Evolutionary conservation across 345 rosid genomes (phyloP), one percentile per base, ranked within the genome.

Genomic region (Syzygium aqueum): DNA sequence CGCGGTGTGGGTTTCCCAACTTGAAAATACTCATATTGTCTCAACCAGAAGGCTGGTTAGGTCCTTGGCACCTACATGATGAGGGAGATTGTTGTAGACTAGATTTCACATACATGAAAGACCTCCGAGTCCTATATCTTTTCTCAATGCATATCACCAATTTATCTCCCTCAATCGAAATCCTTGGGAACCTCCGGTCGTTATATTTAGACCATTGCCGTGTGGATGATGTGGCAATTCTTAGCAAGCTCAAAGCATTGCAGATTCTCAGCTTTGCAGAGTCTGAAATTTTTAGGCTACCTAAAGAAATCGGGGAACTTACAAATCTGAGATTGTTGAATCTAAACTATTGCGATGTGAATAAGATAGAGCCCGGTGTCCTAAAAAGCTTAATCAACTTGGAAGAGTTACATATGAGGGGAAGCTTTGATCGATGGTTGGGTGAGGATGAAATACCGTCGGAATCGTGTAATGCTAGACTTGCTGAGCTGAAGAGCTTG

Each of bases 1-100:
- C 3, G 77, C 0, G 0, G 0, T 0, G 51, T n/a, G 3, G 2
- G 3, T 57, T 22, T 77, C 27, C 37, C 0, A 0, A 8, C 2
- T 0, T 52, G 84, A 5, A 52, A 3, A 50, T 67, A 22, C 22
- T 63, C 2, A 54, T 86, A 21, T 4, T 77, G 25, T 67, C n/a
- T n/a, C n/a, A n/a, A n/a, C n/a, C n/a, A n/a, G n/a, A n/a, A n/a
- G n/a, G n/a, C n/a, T n/a, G n/a, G n/a, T n/a, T n/a, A n/a, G n/a
- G n/a, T n/a, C n/a, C n/a, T n/a, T n/a, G n/a, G n/a, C n/a, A n/a
- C n/a, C 11, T 0, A 22, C 46, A 5, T 40, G 43, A 40, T 4
- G 1, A 4, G 6, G 43, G 43, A 40, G 43, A 40, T 40, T 4
- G 43, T 5, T 5, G 8, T n/a, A 5, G 17, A 2, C 15, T 59